Evolutionary conservation across 2,329 filamentous ascomycete species (phyloP).

Genomic region (Blumeriella jaapii): DNA sequence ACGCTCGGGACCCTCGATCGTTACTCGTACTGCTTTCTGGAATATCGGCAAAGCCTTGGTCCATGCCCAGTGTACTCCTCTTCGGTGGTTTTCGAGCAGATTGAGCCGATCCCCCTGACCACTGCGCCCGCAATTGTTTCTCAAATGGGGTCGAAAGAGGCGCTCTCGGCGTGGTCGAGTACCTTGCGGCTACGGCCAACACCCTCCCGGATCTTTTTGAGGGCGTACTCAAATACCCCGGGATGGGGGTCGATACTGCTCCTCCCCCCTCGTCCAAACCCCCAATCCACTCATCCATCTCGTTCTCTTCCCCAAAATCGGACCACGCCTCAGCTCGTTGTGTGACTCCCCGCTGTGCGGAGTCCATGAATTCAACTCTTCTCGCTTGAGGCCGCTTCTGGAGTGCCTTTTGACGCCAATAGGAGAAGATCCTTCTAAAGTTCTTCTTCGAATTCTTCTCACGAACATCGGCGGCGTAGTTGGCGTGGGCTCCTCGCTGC

Average conservation of each 20-base stretch:
- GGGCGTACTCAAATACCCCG: slow-evolving; percentile 30
- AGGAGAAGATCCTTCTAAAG: slow-evolving; percentile 26
- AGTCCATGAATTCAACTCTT: slow-evolving; percentile 2
- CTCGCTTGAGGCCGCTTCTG: slow-evolving; percentile 13
- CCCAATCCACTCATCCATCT: slow-evolving; percentile 17
- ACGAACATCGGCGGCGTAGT: slow-evolving; percentile 22
- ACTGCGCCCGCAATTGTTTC: slow-evolving; percentile 26
- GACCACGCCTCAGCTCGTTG: slow-evolving; percentile 22
- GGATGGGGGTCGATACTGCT: slow-evolving; percentile 15
- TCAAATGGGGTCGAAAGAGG: slow-evolving; percentile 35
- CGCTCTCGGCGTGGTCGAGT: slow-evolving; percentile 33
- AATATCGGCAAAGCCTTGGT: slow-evolving; percentile 22
- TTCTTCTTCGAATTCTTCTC: slow-evolving; percentile 25
- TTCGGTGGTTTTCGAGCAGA: slow-evolving; percentile 12
- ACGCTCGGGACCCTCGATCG: slow-evolving; percentile 9
- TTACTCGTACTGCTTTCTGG: slow-evolving; percentile 17
- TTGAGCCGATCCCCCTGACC: slow-evolving; percentile 15
- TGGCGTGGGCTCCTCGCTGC: slow-evolving; percentile 20
- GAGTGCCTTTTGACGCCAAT: slow-evolving; percentile 24
- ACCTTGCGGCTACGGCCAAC: slow-evolving; percentile 29
- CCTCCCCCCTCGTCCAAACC: slow-evolving; percentile 16
- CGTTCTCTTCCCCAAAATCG: slow-evolving; percentile 22
- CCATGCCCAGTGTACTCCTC: slow-evolving; percentile 17
- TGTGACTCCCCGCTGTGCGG: slow-evolving; percentile 11
- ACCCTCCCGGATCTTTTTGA: slow-evolving; percentile 35